Evolutionary conservation across 305 asterid genomes (phyloP), one percentile per base, ranked within the genome.

Genomic region (Caryopteris hybrid): DNA sequence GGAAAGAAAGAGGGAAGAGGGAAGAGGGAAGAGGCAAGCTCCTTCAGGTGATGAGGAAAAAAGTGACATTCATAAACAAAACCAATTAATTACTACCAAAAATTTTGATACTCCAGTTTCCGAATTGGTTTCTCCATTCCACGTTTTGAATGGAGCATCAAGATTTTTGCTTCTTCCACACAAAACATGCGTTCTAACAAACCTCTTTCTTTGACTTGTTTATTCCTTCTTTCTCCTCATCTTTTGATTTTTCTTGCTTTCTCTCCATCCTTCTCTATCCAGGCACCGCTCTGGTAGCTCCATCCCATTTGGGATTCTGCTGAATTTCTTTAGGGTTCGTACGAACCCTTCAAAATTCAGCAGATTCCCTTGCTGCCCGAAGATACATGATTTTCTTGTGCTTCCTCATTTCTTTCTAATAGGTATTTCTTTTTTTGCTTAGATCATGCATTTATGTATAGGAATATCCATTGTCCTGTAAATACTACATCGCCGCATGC

Each of bases 341-440:
- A 36, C 38, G 57, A 64, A 69, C 84, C 82, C 72, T 69, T 20
- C 46, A 65, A 66, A 79, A 76, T 74, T 80, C 85, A 75, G 85
- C 85, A 76, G 71, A 73, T 81, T 50, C 66, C 78, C 51, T 51
- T 57, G 23, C 43, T 47, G 21, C 39, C 59, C 8, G 25, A 65
- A 41, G 39, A 41, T 57, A 53, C 34, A 22, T 47, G 27, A 62
- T 54, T 45, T 53, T n/a, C 59, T 27, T 34, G 50, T 47, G 59
- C n/a, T 56, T 71, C 74, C 53, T 62, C 60, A 45, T 21, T 11
- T 51, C 55, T 25, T 22, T 52, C 12, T 50, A 39, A 10, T 65
- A 33, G 84, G 85, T 72, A 60, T 17, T 54, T 48, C 21, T 50
- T 12, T 8, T 12, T 42, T 53, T 2, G 0, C 23, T 41, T 5